Evolutionary conservation across 768 basidiomycete species (phyloP).

Genomic region (Serendipita sp.): DNA sequence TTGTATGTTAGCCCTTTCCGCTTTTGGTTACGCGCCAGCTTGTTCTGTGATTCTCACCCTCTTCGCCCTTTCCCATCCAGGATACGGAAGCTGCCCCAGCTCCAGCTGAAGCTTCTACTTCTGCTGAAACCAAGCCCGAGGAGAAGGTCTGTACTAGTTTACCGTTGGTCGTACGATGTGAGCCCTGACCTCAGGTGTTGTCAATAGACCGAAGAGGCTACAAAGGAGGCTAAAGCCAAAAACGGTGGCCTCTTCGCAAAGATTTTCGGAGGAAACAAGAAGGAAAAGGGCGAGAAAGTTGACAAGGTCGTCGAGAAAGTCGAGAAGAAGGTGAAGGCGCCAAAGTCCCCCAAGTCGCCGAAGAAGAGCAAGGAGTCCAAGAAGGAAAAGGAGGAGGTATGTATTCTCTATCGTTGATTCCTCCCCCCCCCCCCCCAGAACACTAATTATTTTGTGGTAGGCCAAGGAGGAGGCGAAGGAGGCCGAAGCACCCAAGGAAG

Average conservation of each 20-base stretch:
- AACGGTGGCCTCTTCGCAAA: constrained; percentile 47
- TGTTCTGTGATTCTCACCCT: background rate
- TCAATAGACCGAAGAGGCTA: constrained; percentile 16
- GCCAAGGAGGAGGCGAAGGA: constrained; percentile 14
- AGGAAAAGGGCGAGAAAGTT: constrained; percentile 33
- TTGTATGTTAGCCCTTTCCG: background rate
- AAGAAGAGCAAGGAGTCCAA: constrained; percentile 54
- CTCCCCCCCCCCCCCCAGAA: background rate
- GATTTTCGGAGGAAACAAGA: constrained; percentile 40
- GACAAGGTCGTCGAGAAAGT: constrained; percentile 15
- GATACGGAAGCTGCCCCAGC: constrained; percentile 11
- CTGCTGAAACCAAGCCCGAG: constrained; percentile 10
- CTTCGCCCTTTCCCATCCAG: constrained; percentile 7
- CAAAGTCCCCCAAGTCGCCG: constrained; percentile 51
- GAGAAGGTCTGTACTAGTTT: background rate
- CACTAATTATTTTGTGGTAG: too few relatives aligned
- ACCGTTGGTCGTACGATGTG: constrained; percentile 1
- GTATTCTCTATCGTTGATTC: constrained; percentile 9
- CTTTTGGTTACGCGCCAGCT: background rate
- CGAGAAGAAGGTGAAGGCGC: constrained; percentile 44
- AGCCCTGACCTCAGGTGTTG: background rate
- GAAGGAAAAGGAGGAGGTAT: constrained; percentile 2
- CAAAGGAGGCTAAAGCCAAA: constrained; percentile 29
- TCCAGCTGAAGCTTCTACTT: constrained; percentile 4
- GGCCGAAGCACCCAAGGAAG: constrained; percentile 14